phyloP scores from a whole-genome alignment of 352 stramenopile genomes.

The Albugo laibachii region DNA sequence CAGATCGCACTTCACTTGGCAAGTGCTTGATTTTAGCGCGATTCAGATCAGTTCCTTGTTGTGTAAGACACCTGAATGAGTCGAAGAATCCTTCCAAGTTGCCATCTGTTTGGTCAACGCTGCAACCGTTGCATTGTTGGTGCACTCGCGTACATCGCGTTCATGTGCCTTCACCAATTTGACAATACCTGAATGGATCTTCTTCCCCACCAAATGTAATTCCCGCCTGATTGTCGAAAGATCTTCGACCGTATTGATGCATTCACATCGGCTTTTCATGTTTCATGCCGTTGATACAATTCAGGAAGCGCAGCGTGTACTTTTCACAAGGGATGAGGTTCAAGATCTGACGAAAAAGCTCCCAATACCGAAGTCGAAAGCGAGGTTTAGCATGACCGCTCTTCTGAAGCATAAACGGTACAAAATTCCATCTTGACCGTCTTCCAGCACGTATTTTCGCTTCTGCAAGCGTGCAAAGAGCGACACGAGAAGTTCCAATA shows the following conservation, averaged over 20 bases:
- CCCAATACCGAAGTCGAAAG: slow-evolving; percentile 62
- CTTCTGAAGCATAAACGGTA: slow-evolving; percentile 69
- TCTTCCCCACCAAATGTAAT: slow-evolving; percentile 41
- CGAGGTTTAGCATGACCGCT: slow-evolving; percentile 68
- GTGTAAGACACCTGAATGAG: slow-evolving; percentile 34
- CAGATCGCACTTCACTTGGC: slow-evolving; percentile 2
- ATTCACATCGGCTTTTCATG: slow-evolving; percentile 70
- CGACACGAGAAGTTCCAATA: slow-evolving; percentile 65
- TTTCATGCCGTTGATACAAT: slow-evolving; percentile 79
- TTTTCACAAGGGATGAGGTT: slow-evolving; percentile 68
- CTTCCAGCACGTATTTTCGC: slow-evolving; percentile 38
- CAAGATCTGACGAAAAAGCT: slow-evolving; percentile 64
- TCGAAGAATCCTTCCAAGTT: slow-evolving; percentile 65
- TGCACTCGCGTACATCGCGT: slow-evolving; percentile 66
- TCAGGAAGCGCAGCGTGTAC: slow-evolving; percentile 43
- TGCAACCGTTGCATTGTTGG: slow-evolving; percentile 38
- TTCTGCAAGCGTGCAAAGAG: slow-evolving; percentile 65
- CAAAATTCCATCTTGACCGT: slow-evolving; percentile 64
- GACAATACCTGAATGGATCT: slow-evolving; percentile 51
- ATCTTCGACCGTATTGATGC: slow-evolving; percentile 62
- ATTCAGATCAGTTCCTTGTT: slow-evolving; percentile 68
- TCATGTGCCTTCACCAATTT: slow-evolving; percentile 63
- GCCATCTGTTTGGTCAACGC: slow-evolving; percentile 41
- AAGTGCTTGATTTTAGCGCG: slow-evolving; percentile 58
- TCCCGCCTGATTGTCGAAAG: slow-evolving; percentile 33